These are phyloP conservation scores for Russula lepida DNA, from an alignment of 768 basidiomycete species.

Conservation along the genomic window DNA sequence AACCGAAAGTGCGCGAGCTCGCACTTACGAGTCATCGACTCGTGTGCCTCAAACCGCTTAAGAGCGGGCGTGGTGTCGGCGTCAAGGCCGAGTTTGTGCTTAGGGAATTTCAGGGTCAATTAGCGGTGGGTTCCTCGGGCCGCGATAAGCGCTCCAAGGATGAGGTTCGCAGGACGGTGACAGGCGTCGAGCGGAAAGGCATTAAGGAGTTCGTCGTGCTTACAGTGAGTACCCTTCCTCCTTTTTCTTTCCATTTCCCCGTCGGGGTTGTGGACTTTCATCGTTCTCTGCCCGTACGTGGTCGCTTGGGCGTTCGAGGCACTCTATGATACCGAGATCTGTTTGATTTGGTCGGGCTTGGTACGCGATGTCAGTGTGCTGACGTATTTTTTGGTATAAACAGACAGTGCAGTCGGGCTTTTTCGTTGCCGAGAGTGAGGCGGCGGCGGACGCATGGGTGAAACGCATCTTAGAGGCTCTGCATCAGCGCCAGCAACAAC, in stretches of 20 bases:
- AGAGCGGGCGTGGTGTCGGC: slow-evolving; percentile 31
- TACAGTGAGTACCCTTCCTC: slow-evolving; percentile 37
- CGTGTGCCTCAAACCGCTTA: slow-evolving; percentile 46
- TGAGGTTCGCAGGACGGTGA: slow-evolving; percentile 30
- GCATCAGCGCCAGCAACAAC: not conserved
- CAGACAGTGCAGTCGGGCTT: slow-evolving; percentile 20
- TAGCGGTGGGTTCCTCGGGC: slow-evolving; percentile 30
- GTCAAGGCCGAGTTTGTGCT: slow-evolving; percentile 49
- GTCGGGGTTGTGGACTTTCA: not conserved
- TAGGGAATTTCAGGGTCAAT: slow-evolving; percentile 18
- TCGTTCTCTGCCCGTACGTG: not conserved
- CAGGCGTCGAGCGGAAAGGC: slow-evolving; percentile 43
- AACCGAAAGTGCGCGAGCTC: slow-evolving; percentile 45
- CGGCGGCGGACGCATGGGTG: slow-evolving; percentile 13
- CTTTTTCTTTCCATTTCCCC: too few species aligned
- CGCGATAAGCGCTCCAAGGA: slow-evolving; percentile 38
- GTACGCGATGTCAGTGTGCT: not conserved
- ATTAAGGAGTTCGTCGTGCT: slow-evolving; percentile 53
- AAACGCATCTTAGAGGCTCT: slow-evolving; percentile 14
- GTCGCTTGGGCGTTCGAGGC: not conserved
- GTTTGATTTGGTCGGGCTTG: not conserved
- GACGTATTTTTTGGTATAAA: not conserved
- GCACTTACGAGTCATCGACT: slow-evolving; percentile 50
- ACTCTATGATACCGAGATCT: too few species aligned
- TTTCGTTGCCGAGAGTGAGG: slow-evolving; percentile 15